A percentile compares a stretch with the other conserved stretches of the same genome.
These are phyloP conservation scores for Saccharum hybrid DNA, from an alignment of 202 grass and related monocot genomes.

Conservation along the genomic window DNA sequence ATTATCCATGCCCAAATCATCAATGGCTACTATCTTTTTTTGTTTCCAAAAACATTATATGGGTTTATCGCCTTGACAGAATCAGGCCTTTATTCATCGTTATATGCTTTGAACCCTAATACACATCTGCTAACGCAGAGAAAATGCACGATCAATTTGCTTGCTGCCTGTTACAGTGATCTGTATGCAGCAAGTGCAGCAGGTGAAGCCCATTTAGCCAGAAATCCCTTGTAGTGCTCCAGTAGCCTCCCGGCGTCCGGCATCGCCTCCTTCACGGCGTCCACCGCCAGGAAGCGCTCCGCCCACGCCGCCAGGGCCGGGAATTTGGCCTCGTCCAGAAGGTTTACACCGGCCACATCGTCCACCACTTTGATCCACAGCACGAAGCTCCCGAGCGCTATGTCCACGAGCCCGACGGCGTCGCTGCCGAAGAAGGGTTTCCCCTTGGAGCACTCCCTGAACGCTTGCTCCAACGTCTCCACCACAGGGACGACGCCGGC, in stretches of 20 bases:
- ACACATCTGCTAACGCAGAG: neutral
- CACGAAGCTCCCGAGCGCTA: constrained; percentile 37
- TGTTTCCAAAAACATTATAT: no score
- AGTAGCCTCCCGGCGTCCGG: constrained; percentile 40
- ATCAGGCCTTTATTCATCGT: no score
- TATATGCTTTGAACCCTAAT: no score
- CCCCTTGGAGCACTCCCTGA: constrained; percentile 50
- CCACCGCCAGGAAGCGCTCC: constrained; percentile 44
- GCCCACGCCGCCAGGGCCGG: constrained; percentile 60
- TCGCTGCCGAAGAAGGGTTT: constrained; percentile 67
- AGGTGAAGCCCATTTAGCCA: constrained; percentile 35
- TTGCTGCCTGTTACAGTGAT: neutral
- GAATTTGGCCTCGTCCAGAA: constrained; percentile 50
- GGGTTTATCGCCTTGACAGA: no score
- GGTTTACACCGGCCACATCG: constrained; percentile 35
- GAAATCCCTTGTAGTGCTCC: constrained; percentile 37
- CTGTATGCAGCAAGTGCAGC: constrained; percentile 14
- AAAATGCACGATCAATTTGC: neutral
- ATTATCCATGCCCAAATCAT: no score
- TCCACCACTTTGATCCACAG: constrained; percentile 44
- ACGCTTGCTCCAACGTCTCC: constrained; percentile 51
- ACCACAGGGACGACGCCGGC: neutral
- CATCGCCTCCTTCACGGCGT: constrained; percentile 44
- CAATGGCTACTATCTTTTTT: no score
- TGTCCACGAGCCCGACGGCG: constrained; percentile 48